Evolutionary conservation across 441 rosid species (phyloP).

Genomic region (Populus hybrid): DNA sequence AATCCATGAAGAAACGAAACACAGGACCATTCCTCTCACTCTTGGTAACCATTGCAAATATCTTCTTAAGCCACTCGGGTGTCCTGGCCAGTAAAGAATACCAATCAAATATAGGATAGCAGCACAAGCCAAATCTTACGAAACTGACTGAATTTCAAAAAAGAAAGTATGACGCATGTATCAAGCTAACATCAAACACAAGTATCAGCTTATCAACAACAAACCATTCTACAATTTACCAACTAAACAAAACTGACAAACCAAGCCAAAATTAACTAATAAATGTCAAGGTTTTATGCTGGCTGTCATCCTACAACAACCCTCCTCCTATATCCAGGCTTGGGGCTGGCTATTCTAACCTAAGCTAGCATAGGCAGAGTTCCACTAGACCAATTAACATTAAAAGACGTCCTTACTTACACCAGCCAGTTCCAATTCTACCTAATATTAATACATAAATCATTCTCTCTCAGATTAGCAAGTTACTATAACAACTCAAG

Average conservation of each 20-base stretch:
- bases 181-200: background rate
- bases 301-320: background rate
- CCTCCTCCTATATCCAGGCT: background rate
- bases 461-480: background rate
- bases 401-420: background rate
- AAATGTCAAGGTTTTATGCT: background rate
- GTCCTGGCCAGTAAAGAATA: constrained; percentile 44
- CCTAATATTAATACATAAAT: background rate
- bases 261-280: background rate
- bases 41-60: constrained; percentile 72
- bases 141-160: background rate
- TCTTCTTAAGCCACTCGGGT: constrained; percentile 91
- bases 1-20: constrained; percentile 91
- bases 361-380: background rate
- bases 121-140: background rate
- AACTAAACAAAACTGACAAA: background rate
- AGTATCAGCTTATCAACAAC: background rate
- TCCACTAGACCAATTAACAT: background rate
- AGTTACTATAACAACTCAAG: background rate
- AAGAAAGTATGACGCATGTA: background rate
- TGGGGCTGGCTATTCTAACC: background rate
- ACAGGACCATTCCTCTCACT: constrained; percentile 89
- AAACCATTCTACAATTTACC: background rate
- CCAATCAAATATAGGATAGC: background rate
- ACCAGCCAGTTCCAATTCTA: background rate